A percentile compares a stretch with the other conserved stretches of the same genome.
phyloP scores from a whole-genome alignment of 306 rosid genomes.

The Heteromeles arbutifolia region DNA sequence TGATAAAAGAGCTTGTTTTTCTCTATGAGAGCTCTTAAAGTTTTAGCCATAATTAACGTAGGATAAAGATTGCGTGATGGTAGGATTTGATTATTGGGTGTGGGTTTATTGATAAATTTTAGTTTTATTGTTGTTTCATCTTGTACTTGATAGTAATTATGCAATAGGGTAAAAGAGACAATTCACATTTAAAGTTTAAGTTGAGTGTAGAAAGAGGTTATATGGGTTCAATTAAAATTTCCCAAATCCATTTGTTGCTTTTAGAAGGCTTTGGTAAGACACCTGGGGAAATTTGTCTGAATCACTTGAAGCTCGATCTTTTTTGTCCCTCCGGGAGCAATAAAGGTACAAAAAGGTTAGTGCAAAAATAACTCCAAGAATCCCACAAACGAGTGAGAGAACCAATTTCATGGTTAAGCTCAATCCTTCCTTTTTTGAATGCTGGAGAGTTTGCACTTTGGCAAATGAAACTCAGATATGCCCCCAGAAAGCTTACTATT shows the following conservation, averaged over 20 bases:
- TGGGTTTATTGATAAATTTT: too few species aligned
- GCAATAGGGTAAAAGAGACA: too few species aligned
- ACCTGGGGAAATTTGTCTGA: background rate
- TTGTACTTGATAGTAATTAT: too few species aligned
- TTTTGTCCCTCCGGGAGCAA: background rate
- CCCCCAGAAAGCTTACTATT: background rate
- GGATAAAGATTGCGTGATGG: too few species aligned
- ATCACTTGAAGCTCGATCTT: background rate
- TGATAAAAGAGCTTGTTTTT: too few species aligned
- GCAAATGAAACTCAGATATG: background rate
- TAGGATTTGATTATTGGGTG: too few species aligned
- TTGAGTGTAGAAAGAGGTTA: too few species aligned
- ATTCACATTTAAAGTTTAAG: too few species aligned
- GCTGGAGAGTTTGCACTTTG: background rate
- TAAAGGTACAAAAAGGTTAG: background rate
- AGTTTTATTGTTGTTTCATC: too few species aligned
- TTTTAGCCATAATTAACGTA: too few species aligned
- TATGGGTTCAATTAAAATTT: too few species aligned
- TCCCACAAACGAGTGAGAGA: background rate
- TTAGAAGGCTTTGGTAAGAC: background rate
- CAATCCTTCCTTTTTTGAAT: background rate
- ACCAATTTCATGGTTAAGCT: background rate
- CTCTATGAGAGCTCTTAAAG: too few species aligned
- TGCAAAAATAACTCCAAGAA: background rate
- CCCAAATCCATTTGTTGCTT: slow-evolving; percentile 11